Evolutionary conservation across 208 protist species (phyloP).

Genomic region (Strigomonas galati): DNA sequence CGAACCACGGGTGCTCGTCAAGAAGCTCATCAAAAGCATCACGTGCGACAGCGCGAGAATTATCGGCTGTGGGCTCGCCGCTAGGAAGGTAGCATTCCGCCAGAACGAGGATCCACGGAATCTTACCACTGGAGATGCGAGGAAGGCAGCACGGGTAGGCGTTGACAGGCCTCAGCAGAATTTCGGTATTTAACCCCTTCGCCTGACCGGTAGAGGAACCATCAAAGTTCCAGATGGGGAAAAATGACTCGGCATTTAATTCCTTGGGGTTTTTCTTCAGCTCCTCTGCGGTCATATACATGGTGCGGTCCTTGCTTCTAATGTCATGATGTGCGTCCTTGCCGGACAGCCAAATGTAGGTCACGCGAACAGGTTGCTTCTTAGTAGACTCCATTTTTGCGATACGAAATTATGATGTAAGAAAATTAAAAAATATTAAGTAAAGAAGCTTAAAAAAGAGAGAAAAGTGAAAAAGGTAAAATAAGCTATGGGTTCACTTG

Average conservation of each 20-base stretch:
- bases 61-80: constrained; percentile 88
- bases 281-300: constrained; percentile 60
- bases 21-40: constrained; percentile 77
- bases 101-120: constrained; percentile 83
- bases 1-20: constrained; percentile 84
- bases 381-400: constrained; percentile 10
- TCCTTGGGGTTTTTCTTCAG: constrained; percentile 59
- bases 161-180: constrained; percentile 88
- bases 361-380: constrained; percentile 55
- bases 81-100: constrained; percentile 93
- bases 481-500: no score
- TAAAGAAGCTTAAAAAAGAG: not conserved
- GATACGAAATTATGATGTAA: not conserved
- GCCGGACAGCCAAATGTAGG: constrained; percentile 86
- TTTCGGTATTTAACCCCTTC: constrained; percentile 70
- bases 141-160: constrained; percentile 74
- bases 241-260: constrained; percentile 57
- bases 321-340: constrained; percentile 84
- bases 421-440: constrained; percentile 1
- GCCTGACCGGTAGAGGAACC: constrained; percentile 90
- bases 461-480: constrained; percentile 10
- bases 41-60: constrained; percentile 84
- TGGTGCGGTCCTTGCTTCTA: constrained; percentile 82
- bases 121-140: constrained; percentile 56
- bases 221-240: constrained; percentile 98